Evolutionary conservation across 1,284 basidiomycete genomes (phyloP).

Genomic region (Rhodotorula mucilaginosa): DNA sequence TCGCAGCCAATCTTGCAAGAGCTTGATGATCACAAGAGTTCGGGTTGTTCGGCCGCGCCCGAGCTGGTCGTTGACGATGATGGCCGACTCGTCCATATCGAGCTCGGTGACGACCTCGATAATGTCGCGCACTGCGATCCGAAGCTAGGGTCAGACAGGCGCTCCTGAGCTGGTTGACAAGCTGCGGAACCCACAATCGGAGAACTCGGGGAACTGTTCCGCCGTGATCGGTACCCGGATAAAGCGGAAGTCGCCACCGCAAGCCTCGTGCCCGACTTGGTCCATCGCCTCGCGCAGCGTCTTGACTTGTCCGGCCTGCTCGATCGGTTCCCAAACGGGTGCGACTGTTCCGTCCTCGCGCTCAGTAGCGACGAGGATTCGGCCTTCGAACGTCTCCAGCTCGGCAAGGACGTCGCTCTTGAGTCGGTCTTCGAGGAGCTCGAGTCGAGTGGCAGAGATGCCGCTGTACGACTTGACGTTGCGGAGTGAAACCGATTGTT

Average conservation of each 20-base stretch:
- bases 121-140: slow-evolving; percentile 52
- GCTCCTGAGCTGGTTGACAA: not conserved
- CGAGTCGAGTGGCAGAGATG: slow-evolving; percentile 81
- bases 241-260: slow-evolving; percentile 66
- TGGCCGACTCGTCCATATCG: slow-evolving; percentile 63
- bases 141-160: not conserved
- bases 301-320: slow-evolving; percentile 56
- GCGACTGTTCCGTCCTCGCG: slow-evolving; percentile 81
- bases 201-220: slow-evolving; percentile 56
- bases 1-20: slow-evolving; percentile 84
- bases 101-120: slow-evolving; percentile 79
- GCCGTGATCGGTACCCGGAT: slow-evolving; percentile 85
- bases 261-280: slow-evolving; percentile 51
- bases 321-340: slow-evolving; percentile 91
- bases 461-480: slow-evolving; percentile 60
- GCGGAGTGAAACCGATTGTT: slow-evolving; percentile 47
- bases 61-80: slow-evolving; percentile 95
- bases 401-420: slow-evolving; percentile 86
- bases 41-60: slow-evolving; percentile 85
- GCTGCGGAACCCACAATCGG: slow-evolving; percentile 50
- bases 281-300: slow-evolving; percentile 91
- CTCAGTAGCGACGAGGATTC: slow-evolving; percentile 86
- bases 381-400: slow-evolving; percentile 76
- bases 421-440: slow-evolving; percentile 85
- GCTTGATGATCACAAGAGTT: slow-evolving; percentile 78